Evolutionary conservation across 1,284 basidiomycete species (phyloP).

Genomic region (Stygiomarasmius scandens): DNA sequence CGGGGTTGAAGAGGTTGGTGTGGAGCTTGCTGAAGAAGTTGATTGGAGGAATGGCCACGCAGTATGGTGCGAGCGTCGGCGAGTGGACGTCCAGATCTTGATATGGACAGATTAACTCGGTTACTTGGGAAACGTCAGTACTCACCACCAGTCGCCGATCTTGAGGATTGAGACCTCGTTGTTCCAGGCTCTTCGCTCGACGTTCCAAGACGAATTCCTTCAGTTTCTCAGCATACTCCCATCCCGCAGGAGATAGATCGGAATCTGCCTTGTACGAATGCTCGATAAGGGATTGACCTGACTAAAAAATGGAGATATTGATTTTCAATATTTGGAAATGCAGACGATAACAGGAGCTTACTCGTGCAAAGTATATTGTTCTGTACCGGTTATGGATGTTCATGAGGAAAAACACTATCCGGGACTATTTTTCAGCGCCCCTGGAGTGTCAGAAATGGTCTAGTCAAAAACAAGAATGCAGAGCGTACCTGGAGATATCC

Average conservation of each 20-base stretch:
- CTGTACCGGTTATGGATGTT: constrained; percentile 94
- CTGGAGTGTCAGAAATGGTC: constrained; percentile 4
- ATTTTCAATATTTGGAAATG: neutral
- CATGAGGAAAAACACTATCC: constrained; percentile 97
- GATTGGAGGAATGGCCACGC: constrained; percentile 88
- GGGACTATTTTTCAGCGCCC: constrained; percentile 56
- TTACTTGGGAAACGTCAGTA: constrained; percentile 11
- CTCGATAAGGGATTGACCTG: constrained; percentile 94
- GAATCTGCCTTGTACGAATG: constrained; percentile 99
- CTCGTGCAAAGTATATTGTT: constrained; percentile 91
- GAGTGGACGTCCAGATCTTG: constrained; percentile 96
- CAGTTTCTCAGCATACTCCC: constrained; percentile 90
- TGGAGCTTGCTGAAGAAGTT: constrained; percentile 13
- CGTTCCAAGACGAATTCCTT: constrained; percentile 85
- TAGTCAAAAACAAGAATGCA: neutral
- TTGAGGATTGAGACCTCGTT: constrained; percentile 63
- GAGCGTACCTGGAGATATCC: constrained; percentile 76
- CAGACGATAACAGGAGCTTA: constrained; percentile 40
- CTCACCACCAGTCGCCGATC: constrained; percentile 78
- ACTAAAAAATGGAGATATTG: constrained; percentile 46
- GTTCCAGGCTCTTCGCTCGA: constrained; percentile 68
- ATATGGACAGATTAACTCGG: neutral
- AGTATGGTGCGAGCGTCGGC: constrained; percentile 91
- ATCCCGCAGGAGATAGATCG: constrained; percentile 91
- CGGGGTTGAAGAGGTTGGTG: constrained; percentile 9